Evolutionary conservation across 768 basidiomycete genomes (phyloP).

Genomic region (Rickenella mellea): DNA sequence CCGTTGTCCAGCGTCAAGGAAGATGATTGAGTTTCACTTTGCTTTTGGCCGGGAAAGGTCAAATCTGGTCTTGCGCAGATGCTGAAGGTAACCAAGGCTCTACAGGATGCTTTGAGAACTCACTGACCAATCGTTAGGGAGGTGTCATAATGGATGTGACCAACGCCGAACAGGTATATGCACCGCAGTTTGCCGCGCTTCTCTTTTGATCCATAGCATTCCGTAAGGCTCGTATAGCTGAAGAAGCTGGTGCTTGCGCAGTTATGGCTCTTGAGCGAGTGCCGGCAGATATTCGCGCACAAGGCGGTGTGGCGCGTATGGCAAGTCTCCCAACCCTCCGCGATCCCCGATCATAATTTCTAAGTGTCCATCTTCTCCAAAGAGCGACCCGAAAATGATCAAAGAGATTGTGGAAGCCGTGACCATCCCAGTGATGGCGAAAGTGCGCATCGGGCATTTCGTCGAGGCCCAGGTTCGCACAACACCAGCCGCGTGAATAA

Average conservation of each 20-base stretch:
- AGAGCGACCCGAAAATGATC: constrained; percentile 95
- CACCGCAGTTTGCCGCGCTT: constrained; percentile 3
- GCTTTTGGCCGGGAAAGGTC: constrained; percentile 38
- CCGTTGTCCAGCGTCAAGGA: constrained; percentile 1
- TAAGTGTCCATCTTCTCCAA: constrained; percentile 2
- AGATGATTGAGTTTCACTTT: constrained; percentile 5
- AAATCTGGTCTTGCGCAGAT: constrained; percentile 95
- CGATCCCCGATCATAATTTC: background rate
- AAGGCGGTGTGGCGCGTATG: constrained; percentile 96
- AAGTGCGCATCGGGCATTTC: constrained; percentile 94
- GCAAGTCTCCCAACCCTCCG: constrained; percentile 32
- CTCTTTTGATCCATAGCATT: constrained; percentile 5
- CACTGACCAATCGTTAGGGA: constrained; percentile 32
- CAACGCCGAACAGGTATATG: constrained; percentile 55
- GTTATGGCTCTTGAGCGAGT: constrained; percentile 97
- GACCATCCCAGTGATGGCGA: constrained; percentile 95
- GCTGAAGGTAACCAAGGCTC: constrained; percentile 59
- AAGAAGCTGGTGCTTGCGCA: constrained; percentile 94
- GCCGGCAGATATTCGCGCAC: constrained; percentile 85
- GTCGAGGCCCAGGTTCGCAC: constrained; percentile 81
- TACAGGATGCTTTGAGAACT: constrained; percentile 7
- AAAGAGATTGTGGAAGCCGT: constrained; percentile 92
- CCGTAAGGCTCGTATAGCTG: constrained; percentile 82
- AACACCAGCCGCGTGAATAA: no score
- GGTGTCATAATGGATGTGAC: constrained; percentile 96